These are phyloP conservation scores for Xenosphaeropsis pyriputrescens DNA, from an alignment of 2,329 filamentous ascomycete species.

Conservation along the genomic window DNA sequence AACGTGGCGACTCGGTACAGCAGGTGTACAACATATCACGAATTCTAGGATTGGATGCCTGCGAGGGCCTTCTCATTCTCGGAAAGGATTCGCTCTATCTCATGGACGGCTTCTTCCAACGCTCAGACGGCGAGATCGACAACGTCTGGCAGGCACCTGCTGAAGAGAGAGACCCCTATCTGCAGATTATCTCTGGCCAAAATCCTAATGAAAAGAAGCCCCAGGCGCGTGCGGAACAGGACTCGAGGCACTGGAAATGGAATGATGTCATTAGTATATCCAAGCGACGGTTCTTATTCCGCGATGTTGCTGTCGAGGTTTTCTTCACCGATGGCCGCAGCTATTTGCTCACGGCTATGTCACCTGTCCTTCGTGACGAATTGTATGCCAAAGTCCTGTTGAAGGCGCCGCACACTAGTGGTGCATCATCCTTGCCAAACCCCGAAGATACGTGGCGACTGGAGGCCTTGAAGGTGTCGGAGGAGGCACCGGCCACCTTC, in stretches of 20 bases:
- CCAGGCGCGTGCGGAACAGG: conserved; percentile 50
- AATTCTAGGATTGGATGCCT: conserved; percentile 84
- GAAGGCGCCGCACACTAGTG: conserved; percentile 69
- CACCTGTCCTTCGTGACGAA: conserved; percentile 59
- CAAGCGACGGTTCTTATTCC: conserved; percentile 86
- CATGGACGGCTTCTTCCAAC: conserved; percentile 92
- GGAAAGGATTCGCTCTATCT: conserved; percentile 89
- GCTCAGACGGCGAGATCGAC: conserved; percentile 89
- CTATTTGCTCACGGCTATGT: conserved; percentile 79
- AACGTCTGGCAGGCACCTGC: conserved; percentile 87
- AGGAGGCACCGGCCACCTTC: conserved; percentile 46
- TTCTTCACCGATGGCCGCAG: conserved; percentile 96
- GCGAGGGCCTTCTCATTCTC: conserved; percentile 83
- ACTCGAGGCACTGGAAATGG: conserved; percentile 87
- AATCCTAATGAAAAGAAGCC: conserved; percentile 45
- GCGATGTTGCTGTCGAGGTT: conserved; percentile 90
- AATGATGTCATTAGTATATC: conserved; percentile 88
- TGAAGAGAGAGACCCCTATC: conserved; percentile 89
- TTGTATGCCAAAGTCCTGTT: conserved; percentile 61
- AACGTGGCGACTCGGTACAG: conserved; percentile 82
- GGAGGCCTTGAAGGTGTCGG: conserved; percentile 60
- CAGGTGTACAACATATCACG: conserved; percentile 91
- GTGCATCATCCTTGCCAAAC: conserved; percentile 53
- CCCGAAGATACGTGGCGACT: conserved; percentile 86
- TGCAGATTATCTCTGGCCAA: conserved; percentile 76